Base-by-base conservation (phyloP, 192 early-diverging fungal species). In the Coemansia furcata region DNA sequence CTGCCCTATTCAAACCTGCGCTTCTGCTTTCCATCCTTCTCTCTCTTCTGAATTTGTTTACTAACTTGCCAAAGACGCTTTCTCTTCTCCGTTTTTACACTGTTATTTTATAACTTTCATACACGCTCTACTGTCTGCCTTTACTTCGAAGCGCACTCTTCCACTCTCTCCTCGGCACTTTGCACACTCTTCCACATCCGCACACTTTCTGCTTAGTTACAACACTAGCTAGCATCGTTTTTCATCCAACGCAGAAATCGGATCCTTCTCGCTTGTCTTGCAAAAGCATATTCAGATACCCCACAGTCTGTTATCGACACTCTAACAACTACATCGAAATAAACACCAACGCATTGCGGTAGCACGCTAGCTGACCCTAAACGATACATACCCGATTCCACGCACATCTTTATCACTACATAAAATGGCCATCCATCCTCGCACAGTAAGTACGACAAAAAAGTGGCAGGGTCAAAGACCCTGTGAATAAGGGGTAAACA, bases 21-120 rank as follows among this genome's bases (percentile, higher is more conserved):
- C 19, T 3, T 60, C 4, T 60, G 15, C 19, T 60, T 36, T 23
- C 36, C 11, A 21, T 59, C 6, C 15, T 14, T 32, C 23, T 26
- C 52, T 32, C 52, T 17, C 52, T 55, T 55, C 26, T 29, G 30
- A 33, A 55, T 55, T 55, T 55, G 52, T 54, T 54, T 54, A 54
- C 50, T 54, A 23, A 54, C 15, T 30, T 26, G 50, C 17, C 11
- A 10, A 29, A 15, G 52, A 6, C 6, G 52, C 3, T 33, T 15
- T 33, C 15, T 32, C 30, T 33, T 2, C 12, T 32, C 11, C 15
- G 30, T n/a, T 29, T 49, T 12, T 55, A 29, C 29, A 33, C 52
- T 55, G 29, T 55, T 15, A 30, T 33, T 55, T 12, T 55, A 29
- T 55, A 55, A 29, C n/a, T 47, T 32, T 15, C 52, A 6, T 19